Evolutionary conservation across 768 basidiomycete species (phyloP).

Genomic region (Collybiopsis confluens): DNA sequence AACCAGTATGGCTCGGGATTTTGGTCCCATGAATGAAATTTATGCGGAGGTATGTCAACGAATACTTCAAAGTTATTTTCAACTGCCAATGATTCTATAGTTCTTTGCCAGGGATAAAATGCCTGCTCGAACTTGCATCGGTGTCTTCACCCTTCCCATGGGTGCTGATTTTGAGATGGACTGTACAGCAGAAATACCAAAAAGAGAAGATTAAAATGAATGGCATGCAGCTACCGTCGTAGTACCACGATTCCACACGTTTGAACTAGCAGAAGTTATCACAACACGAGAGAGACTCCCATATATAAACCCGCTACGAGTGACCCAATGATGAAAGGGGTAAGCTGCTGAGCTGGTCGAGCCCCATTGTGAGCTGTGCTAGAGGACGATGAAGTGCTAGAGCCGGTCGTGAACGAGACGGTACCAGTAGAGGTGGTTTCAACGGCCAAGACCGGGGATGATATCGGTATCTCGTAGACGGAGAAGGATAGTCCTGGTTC

Average conservation of each 20-base stretch:
- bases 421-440: neutral
- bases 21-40: conserved; percentile 34
- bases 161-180: conserved; percentile 60
- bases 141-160: conserved; percentile 47
- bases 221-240: too few species aligned
- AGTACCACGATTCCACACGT: too few species aligned
- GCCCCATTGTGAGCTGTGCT: neutral
- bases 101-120: conserved; percentile 41
- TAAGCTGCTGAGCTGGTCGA: too few species aligned
- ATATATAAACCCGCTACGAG: neutral
- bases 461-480: neutral
- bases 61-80: neutral
- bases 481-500: conserved; percentile 1
- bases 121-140: conserved; percentile 58
- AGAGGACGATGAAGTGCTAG: neutral
- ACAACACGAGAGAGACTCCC: neutral
- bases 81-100: conserved; percentile 21
- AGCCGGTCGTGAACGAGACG: too few species aligned
- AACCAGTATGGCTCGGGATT: conserved; percentile 31
- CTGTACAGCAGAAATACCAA: conserved; percentile 46
- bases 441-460: neutral
- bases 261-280: neutral
- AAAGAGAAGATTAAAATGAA: too few species aligned
- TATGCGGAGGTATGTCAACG: conserved; percentile 26
- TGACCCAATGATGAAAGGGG: neutral